phyloP scores from a whole-genome alignment of 257 asterid species.

The Scutellaria baicalensis region DNA sequence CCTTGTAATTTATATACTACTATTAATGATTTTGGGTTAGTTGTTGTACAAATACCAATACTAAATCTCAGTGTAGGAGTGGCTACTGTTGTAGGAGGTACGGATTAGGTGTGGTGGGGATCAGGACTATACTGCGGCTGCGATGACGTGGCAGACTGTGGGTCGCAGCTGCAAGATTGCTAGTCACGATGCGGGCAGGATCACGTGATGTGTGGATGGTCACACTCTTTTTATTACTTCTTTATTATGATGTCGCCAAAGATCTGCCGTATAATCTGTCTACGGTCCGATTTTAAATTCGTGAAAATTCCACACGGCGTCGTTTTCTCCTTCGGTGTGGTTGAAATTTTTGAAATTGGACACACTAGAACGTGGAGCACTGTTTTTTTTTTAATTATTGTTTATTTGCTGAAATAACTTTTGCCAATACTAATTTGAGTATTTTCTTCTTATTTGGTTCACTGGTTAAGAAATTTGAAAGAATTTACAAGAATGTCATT shows the following conservation, averaged over 20 bases:
- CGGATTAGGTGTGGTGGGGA: conserved; percentile 13
- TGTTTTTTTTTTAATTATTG: neutral
- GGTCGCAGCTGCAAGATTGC: neutral
- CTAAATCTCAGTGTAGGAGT: neutral
- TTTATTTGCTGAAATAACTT: neutral
- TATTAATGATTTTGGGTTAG: neutral
- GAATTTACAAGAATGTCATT: no score
- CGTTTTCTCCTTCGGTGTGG: conserved; percentile 9
- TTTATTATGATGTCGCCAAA: neutral
- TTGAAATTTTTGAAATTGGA: neutral
- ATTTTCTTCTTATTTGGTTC: neutral
- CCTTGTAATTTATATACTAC: neutral
- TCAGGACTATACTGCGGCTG: neutral
- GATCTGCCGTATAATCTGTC: conserved; percentile 11
- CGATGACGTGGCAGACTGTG: conserved; percentile 12
- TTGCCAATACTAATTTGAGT: neutral
- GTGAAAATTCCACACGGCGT: conserved; percentile 2
- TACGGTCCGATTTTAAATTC: neutral
- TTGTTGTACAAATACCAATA: neutral
- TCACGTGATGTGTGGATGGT: conserved; percentile 30
- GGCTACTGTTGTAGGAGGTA: conserved; percentile 7
- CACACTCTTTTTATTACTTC: neutral
- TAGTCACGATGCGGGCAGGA: neutral
- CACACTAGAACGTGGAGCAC: neutral
- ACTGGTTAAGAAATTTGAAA: neutral